phyloP scores from a whole-genome alignment of 2,329 filamentous ascomycete genomes.

The Cryphonectria naterciae region DNA sequence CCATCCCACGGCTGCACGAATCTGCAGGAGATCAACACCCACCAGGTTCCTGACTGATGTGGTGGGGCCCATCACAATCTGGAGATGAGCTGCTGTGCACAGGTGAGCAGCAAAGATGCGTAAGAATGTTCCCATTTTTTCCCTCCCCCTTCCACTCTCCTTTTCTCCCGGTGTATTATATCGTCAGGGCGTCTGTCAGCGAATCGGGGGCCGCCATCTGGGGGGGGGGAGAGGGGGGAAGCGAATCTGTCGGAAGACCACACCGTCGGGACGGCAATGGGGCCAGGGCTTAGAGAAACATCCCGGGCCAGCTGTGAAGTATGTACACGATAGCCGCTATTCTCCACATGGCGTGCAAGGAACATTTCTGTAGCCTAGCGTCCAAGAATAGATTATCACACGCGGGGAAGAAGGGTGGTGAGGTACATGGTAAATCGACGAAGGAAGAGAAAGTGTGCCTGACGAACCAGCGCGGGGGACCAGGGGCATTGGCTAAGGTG shows the following conservation, averaged over 20 bases:
- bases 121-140: neutral
- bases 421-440: neutral
- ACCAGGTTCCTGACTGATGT: constrained; percentile 15
- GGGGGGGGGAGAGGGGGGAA: constrained; percentile 1
- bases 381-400: constrained; percentile 22
- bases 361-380: constrained; percentile 9
- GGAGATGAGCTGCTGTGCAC: constrained; percentile 21
- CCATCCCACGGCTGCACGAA: constrained; percentile 19
- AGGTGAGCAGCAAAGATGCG: constrained; percentile 11
- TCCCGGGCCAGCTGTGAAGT: constrained; percentile 18
- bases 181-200: constrained; percentile 13
- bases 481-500: constrained; percentile 11
- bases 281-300: constrained; percentile 11
- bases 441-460: neutral
- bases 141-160: neutral
- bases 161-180: constrained; percentile 10
- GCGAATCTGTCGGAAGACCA: constrained; percentile 20
- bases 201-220: constrained; percentile 18
- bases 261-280: constrained; percentile 20
- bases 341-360: constrained; percentile 28
- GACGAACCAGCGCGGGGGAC: neutral
- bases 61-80: constrained; percentile 20
- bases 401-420: constrained; percentile 2
- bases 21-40: constrained; percentile 22
- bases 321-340: constrained; percentile 15